Conservation (phyloP, 2,329 filamentous ascomycete species). For the Colletotrichum lini region DNA sequence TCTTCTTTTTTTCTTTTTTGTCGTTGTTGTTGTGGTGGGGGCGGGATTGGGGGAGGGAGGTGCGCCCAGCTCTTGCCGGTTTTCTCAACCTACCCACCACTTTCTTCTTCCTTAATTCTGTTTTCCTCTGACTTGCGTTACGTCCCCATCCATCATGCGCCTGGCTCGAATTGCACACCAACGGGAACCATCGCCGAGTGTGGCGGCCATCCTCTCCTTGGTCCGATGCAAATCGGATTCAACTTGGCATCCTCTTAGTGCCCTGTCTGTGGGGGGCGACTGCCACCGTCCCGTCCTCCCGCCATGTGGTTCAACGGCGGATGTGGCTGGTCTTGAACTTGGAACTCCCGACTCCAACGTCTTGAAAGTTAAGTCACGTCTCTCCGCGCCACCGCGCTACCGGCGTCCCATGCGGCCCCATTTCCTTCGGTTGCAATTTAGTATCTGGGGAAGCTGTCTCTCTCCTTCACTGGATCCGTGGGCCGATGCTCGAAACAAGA, state of each 20-base stretch:
- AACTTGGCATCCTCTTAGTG: slow-evolving; percentile 9
- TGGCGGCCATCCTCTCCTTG: slow-evolving; percentile 9
- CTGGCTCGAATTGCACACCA: not conserved
- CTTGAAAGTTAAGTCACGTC: slow-evolving; percentile 10
- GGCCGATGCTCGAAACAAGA: slow-evolving; percentile 14
- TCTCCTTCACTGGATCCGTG: slow-evolving; percentile 22
- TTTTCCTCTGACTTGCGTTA: not conserved
- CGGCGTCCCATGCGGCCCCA: slow-evolving; percentile 11
- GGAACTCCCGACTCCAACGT: not conserved
- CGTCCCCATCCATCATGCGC: not conserved
- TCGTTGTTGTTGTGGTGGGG: not conserved
- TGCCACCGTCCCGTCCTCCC: slow-evolving; percentile 1
- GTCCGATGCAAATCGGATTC: slow-evolving; percentile 5
- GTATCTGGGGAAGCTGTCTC: slow-evolving; percentile 27
- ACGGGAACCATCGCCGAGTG: not conserved
- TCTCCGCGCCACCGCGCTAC: not conserved
- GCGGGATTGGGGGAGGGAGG: not conserved
- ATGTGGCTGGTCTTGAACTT: slow-evolving; percentile 30
- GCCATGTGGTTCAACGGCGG: slow-evolving; percentile 29
- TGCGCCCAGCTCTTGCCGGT: not conserved
- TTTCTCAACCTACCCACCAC: not conserved
- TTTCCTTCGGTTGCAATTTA: slow-evolving; percentile 10
- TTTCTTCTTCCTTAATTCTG: not conserved
- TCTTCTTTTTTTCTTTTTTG: not conserved
- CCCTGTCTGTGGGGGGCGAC: slow-evolving; percentile 12